Evolutionary conservation across 2,329 filamentous ascomycete species (phyloP), one percentile per base, ranked within the genome.

Genomic region (Tolypocladium endophyticum): DNA sequence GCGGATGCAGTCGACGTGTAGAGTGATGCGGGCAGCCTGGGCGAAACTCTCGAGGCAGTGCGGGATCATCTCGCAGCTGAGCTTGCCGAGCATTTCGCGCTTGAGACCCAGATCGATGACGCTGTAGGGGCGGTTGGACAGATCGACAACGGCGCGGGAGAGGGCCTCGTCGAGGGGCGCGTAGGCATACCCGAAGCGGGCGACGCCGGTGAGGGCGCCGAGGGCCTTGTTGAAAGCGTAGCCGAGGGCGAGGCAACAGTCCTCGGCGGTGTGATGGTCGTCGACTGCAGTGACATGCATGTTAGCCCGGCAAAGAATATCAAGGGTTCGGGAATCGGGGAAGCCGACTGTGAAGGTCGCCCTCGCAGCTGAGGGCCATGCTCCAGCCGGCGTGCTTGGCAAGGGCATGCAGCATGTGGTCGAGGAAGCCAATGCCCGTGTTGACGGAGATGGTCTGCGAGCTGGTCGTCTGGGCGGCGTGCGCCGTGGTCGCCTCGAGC

Each of bases 231-330:
- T 88, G 77, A 97, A 97, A 60, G 92, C 91, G 66, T 82, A 80
- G 56, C 94, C 94, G 28, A 99, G 85, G 18, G 93, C 91, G 65
- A 99, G 88, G 77, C 90, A 97, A 61, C 90, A 88, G 73, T 99
- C 94, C 80, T 99, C 94, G 64, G 92, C 89, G 11, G 93, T 97
- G 83, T 99, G 94, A 78, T 99, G 94, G 81, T 97, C 94, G 77
- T 99, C 94, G 73, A 99, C 92, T 93, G 62, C 36, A 20, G 41
- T 36, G 14, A 33, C 8, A 36, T 20, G 23, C 43, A 39, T 1
- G 39, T 50, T 14, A 39, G 20, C 43, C 23, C 16, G 43, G 9
- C 16, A 25, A 35, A 33, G 56, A 25, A 25, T 8, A 41, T 56
- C 45, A 39, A 39, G 60, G 16, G 43, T n/a, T 11, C 43, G 43